These are phyloP conservation scores for Tylopilus sp. DNA, from an alignment of 768 basidiomycete genomes.

Conservation along the genomic window DNA sequence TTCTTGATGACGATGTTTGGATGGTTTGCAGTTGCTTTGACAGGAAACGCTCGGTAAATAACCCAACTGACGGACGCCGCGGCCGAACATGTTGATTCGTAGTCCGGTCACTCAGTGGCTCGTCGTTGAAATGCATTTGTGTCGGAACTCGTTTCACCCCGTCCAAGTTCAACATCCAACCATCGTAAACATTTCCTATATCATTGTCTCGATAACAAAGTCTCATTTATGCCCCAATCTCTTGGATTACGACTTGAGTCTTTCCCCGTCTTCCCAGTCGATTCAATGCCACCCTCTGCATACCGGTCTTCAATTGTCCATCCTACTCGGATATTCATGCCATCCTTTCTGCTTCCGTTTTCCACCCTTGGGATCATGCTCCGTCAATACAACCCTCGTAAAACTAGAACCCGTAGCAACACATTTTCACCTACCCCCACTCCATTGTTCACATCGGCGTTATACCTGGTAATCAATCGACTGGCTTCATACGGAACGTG, in stretches of 20 bases:
- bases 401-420: conserved; percentile 3
- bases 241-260: not conserved
- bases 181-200: conserved; percentile 1
- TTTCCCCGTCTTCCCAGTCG: not conserved
- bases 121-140: not conserved
- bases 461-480: not conserved
- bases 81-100: not conserved
- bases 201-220: not conserved
- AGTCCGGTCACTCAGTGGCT: not conserved
- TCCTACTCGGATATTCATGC: not conserved
- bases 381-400: not conserved
- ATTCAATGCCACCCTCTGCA: not conserved
- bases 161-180: not conserved
- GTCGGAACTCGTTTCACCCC: not conserved
- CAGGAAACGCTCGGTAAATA: conserved; percentile 30
- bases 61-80: not conserved
- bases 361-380: not conserved
- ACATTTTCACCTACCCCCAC: not conserved
- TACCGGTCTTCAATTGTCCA: not conserved
- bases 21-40: conserved; percentile 64
- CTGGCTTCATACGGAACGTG: not conserved
- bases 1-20: conserved; percentile 80
- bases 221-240: conserved; percentile 2
- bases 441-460: not conserved
- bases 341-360: not conserved